Evolutionary conservation across 164 flowering plant genomes (phyloP).

Genomic region (Protea cynaroides): DNA sequence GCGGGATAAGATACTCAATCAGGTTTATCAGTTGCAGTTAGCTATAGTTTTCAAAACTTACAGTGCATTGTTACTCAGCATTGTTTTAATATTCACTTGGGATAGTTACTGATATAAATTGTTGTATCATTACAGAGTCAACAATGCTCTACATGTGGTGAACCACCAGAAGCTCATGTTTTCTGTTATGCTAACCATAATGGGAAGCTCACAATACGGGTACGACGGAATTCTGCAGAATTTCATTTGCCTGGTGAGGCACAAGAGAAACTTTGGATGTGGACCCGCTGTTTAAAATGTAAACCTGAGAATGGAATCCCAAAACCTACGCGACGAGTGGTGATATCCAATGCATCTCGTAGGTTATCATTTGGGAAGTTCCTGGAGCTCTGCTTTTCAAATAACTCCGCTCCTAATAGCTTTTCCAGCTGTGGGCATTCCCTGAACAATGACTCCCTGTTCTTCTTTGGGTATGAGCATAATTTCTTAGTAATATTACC

Average conservation of each 20-base stretch:
- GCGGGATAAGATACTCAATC: slow-evolving; percentile 60
- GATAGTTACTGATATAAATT: slow-evolving; percentile 17
- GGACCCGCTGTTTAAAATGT: slow-evolving; percentile 88
- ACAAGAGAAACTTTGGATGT: slow-evolving; percentile 95
- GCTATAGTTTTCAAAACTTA: background rate
- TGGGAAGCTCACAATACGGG: slow-evolving; percentile 66
- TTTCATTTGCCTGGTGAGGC: slow-evolving; percentile 64
- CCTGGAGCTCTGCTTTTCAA: slow-evolving; percentile 77
- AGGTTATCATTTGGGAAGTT: slow-evolving; percentile 90
- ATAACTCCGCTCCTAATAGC: slow-evolving; percentile 29
- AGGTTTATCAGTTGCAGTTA: slow-evolving; percentile 41
- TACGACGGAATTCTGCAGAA: slow-evolving; percentile 38
- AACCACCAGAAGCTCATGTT: slow-evolving; percentile 63
- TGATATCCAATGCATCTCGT: slow-evolving; percentile 61
- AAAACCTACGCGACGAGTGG: slow-evolving; percentile 60
- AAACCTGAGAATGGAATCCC: slow-evolving; percentile 28
- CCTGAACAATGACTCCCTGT: slow-evolving; percentile 52
- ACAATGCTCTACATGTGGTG: slow-evolving; percentile 55
- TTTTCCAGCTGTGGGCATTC: slow-evolving; percentile 74
- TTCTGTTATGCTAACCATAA: slow-evolving; percentile 70
- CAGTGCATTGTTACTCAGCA: background rate
- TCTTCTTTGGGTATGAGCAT: slow-evolving; percentile 78
- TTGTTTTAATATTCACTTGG: background rate
- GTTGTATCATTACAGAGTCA: slow-evolving; percentile 39
- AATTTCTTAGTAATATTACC: background rate